phyloP scores from a whole-genome alignment of 1,139 yeast genomes.

The Lodderomyces margitis region DNA sequence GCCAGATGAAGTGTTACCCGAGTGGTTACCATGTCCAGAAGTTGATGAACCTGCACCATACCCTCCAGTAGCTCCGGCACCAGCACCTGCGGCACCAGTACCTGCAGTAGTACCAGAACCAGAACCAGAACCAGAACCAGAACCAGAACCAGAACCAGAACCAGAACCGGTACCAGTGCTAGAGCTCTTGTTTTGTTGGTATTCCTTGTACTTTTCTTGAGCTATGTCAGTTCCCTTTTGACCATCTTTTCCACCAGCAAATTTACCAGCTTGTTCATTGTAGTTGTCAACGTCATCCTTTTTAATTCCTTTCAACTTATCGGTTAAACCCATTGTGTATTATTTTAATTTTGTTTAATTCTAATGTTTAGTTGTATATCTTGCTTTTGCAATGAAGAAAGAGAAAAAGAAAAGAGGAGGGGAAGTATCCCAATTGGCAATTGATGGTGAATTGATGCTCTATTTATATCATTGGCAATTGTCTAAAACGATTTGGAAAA shows the following conservation, averaged over 20 bases:
- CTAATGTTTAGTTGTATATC: neutral
- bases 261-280: conserved; percentile 13
- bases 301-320: conserved; percentile 13
- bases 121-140: conserved; percentile 6
- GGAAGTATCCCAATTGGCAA: neutral
- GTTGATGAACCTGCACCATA: conserved; percentile 9
- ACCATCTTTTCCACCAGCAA: conserved; percentile 13
- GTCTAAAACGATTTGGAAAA: neutral
- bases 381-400: neutral
- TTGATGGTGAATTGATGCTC: conserved; percentile 1
- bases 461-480: neutral
- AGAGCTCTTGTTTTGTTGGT: conserved; percentile 3
- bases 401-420: neutral
- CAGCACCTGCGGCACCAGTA: conserved; percentile 6
- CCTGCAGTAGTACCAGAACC: conserved; percentile 8
- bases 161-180: conserved; percentile 1
- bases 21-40: conserved; percentile 5
- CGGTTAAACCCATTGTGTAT: conserved; percentile 14
- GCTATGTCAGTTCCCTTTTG: conserved; percentile 15
- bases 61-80: conserved; percentile 7
- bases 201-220: conserved; percentile 13
- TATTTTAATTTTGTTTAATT: conserved; percentile 2
- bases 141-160: conserved; percentile 7
- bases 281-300: conserved; percentile 12
- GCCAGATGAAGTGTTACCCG: conserved; percentile 5